These are phyloP conservation scores for Liquidambar formosana DNA, from an alignment of 164 flowering plant species.

Conservation along the genomic window DNA sequence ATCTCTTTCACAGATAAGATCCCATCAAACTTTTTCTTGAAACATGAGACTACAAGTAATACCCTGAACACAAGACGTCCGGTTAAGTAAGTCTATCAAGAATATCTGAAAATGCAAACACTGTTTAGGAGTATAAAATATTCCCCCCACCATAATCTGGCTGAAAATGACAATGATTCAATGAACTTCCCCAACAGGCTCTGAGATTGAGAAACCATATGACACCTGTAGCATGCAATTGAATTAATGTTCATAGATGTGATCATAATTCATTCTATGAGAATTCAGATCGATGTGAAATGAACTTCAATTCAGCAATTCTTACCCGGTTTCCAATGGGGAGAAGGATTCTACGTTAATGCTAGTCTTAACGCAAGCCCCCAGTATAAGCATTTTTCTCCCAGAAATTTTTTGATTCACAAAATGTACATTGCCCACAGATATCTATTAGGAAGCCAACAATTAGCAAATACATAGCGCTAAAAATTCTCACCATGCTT, in stretches of 20 bases:
- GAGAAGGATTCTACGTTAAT: constrained; percentile 64
- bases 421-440: constrained; percentile 70
- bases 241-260: background rate
- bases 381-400: constrained; percentile 72
- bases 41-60: constrained; percentile 59
- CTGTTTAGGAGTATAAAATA: background rate
- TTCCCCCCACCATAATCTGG: constrained; percentile 72
- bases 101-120: background rate
- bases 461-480: background rate
- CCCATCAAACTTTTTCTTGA: constrained; percentile 68
- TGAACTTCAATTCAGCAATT: background rate
- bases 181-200: constrained; percentile 68
- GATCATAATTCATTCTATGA: background rate
- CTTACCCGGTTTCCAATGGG: constrained; percentile 64
- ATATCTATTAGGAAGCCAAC: constrained; percentile 42
- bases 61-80: constrained; percentile 54
- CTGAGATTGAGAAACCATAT: constrained; percentile 30
- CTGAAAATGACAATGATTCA: constrained; percentile 61
- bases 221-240: constrained; percentile 50
- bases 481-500: background rate
- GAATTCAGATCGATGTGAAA: background rate
- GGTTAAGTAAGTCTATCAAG: background rate
- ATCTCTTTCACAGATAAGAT: constrained; percentile 68
- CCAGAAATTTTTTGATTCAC: constrained; percentile 67
- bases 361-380: constrained; percentile 70